Evolutionary conservation across 1,284 basidiomycete species (phyloP), one percentile per base, ranked within the genome.

Genomic region (Ganoderma leucocontextum): DNA sequence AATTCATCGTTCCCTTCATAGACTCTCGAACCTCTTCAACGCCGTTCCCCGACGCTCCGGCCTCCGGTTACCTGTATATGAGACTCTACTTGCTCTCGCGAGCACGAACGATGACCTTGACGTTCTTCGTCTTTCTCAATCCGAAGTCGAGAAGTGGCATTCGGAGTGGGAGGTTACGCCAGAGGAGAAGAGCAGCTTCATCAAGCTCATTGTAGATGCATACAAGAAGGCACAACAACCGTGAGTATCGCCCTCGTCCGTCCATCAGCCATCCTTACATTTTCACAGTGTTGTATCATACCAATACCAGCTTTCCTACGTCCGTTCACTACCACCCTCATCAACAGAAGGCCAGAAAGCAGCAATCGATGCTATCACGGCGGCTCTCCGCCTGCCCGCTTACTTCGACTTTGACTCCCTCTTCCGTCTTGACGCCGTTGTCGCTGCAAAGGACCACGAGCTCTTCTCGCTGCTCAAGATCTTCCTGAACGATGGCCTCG

Each of bases 11-110:
- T 35, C 36, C 35, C 1, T 62, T 61, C 65, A 66, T 73, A 96
- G 95, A 77, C 82, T 97, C 39, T 92, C 94, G 63, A 96, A 96
- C 80, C 82, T 96, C 42, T 97, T 96, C 88, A 97, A 97, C 79
- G 86, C 90, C 22, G 83, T 93, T 29, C 92, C 95, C 33, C 85
- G 89, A 65, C 83, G 82, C 53, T 95, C 95, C 7, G 77, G 89
- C 13, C 82, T 93, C 65, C 89, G 95, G 36, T 81, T 90, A 57
- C 75, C 84, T 15, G 90, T 93, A 58, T 93, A 93, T 76, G 84
- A 84, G 59, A 81, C 89, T 10, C 88, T 97, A 59, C 81, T 97
- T 61, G 81, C 88, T 42, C 80, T 91, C 66, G 89, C 93, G 17
- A 84, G 85, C 38, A 78, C 84, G n/a, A 88, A 91, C 74, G 88